Base-by-base conservation (phyloP, 2,329 filamentous ascomycete species). In the Colletotrichum sp. region DNA sequence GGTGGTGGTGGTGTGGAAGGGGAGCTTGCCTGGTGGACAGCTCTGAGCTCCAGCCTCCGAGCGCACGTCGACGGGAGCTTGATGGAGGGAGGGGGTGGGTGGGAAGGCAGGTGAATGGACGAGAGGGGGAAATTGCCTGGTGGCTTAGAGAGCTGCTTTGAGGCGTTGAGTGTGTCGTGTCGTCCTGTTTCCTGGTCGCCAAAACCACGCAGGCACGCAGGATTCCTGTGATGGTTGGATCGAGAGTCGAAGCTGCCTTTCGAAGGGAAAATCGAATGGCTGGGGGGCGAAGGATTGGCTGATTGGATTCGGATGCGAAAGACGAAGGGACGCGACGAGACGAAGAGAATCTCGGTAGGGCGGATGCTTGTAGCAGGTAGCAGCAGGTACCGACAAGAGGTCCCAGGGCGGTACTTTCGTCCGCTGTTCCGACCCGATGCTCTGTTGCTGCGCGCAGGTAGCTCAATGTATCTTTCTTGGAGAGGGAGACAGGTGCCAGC, bases 111-210 rank as follows among this genome's bases (percentile, higher is more conserved):
- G 15, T n/a, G 34, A 16, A 57, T 30, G 44, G 34, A 32, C 16
- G 39, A 28, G 16, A 60, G n/a, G 28, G 69, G 28, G 65, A 15
- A 57, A 68, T 8, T 44, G 34, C 18, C 28, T 26, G 52, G 52
- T 59, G 52, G 49, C 66, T 69, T 63, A 57, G 32, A 36, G 57
- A 69, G 39, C 57, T 52, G 8, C 24, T 72, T 72, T 66, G 72
- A 75, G 69, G 72, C 72, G 72, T 63, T 57, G 69, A 62, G 52
- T 72, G 72, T 75, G 69, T 72, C 69, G 72, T 60, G 36, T 72
- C 28, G 72, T 60, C 60, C 69, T 75, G 49, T 39, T 26, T 63
- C 13, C 32, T 62, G 52, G 32, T 59, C 39, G 55, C 39, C 32
- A n/a, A 32, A 26, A 30, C 44, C 28, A 18, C 49, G 16, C 39